These are phyloP conservation scores for Saccharomycopsis selenospora DNA, from an alignment of 805 yeast genomes.

Conservation along the genomic window DNA sequence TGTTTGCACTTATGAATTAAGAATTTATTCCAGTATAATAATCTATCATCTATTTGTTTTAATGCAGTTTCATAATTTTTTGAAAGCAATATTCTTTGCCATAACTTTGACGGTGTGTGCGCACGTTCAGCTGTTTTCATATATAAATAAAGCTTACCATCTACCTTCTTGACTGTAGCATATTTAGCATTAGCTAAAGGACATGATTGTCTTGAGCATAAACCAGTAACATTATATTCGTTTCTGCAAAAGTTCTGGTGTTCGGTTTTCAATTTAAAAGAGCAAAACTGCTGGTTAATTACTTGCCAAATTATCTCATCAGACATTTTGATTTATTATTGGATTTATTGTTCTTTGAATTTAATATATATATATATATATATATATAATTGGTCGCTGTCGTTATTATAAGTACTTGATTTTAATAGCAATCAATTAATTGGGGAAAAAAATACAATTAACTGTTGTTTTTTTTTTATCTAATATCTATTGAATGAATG, in stretches of 20 bases:
- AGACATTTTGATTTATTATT: conserved; percentile 30
- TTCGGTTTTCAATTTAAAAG: conserved; percentile 83
- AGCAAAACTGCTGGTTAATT: conserved; percentile 90
- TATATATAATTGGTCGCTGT: no score
- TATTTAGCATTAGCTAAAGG: conserved; percentile 92
- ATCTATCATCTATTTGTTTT: conserved; percentile 78
- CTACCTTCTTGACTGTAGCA: conserved; percentile 77
- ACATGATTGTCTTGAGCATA: conserved; percentile 89
- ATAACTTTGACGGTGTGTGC: conserved; percentile 84
- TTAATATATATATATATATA: no score
- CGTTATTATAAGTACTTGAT: no score
- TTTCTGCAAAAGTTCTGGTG: conserved; percentile 91
- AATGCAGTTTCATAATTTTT: conserved; percentile 86
- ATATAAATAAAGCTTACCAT: conserved; percentile 74
- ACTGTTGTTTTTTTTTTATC: no score
- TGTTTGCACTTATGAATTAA: conserved; percentile 92
- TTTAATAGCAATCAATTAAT: no score
- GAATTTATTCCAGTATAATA: conserved; percentile 90
- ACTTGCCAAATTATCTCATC: conserved; percentile 96
- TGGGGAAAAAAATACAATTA: no score
- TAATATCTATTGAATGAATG: no score
- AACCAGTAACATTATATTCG: conserved; percentile 92
- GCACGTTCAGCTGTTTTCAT: conserved; percentile 98
- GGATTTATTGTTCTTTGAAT: background rate
- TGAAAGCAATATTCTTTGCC: conserved; percentile 91